Conservation (phyloP, 768 basidiomycete species). For the Leucocoprinus sp. region DNA sequence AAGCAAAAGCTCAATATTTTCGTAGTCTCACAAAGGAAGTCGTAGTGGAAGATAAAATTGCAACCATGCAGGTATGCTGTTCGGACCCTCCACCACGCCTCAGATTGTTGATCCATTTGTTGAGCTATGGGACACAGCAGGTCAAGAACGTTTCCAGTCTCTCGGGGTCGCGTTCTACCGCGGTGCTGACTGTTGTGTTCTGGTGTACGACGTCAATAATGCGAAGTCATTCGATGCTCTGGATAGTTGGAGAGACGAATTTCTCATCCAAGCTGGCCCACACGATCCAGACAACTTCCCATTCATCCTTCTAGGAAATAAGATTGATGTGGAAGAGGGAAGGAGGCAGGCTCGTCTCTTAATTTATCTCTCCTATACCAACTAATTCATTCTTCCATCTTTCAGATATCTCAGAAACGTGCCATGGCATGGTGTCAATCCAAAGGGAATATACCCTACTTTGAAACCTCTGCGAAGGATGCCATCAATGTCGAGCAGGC, state of each 20-base stretch:
- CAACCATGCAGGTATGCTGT: slow-evolving; percentile 87
- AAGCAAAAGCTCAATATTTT: slow-evolving; percentile 15
- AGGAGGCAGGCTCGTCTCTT: slow-evolving; percentile 75
- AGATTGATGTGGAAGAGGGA: slow-evolving; percentile 99
- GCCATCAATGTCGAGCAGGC: slow-evolving; percentile 99
- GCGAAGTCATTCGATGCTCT: slow-evolving; percentile 97
- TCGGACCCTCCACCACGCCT: not conserved
- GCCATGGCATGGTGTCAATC: slow-evolving; percentile 99
- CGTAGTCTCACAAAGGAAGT: slow-evolving; percentile 92
- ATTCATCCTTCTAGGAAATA: slow-evolving; percentile 97
- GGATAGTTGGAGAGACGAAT: slow-evolving; percentile 99
- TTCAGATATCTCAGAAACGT: slow-evolving; percentile 94
- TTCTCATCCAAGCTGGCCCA: slow-evolving; percentile 96
- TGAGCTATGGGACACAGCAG: slow-evolving; percentile 98
- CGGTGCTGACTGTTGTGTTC: slow-evolving; percentile 97
- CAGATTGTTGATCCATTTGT: slow-evolving; percentile 2
- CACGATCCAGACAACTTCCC: slow-evolving; percentile 99
- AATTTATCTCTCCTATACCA: not conserved
- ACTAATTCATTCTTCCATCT: not conserved
- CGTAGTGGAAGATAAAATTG: slow-evolving; percentile 94
- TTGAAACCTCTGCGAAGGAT: slow-evolving; percentile 99
- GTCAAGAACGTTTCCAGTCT: slow-evolving; percentile 99
- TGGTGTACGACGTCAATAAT: slow-evolving; percentile 99
- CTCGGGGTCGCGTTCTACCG: slow-evolving; percentile 98
- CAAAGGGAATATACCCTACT: slow-evolving; percentile 99